These are phyloP conservation scores for Saccharomycopsis phalli DNA, from an alignment of 1,139 yeast species.

Conservation along the genomic window DNA sequence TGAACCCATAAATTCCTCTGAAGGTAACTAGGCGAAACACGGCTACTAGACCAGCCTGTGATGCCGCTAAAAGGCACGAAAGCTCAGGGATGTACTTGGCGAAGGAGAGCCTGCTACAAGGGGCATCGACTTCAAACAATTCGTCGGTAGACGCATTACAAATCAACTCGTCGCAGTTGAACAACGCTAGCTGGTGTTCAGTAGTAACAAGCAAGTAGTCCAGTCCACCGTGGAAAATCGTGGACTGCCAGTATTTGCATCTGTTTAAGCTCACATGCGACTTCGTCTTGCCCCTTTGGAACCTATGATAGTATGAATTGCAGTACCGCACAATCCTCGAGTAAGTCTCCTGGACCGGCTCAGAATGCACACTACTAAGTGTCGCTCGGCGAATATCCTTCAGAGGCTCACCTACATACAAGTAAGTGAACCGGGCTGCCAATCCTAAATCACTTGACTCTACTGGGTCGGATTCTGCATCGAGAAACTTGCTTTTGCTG, in stretches of 20 bases:
- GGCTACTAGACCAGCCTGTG: slow-evolving; percentile 53
- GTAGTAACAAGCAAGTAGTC: slow-evolving; percentile 37
- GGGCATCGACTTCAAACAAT: slow-evolving; percentile 34
- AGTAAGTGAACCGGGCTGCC: slow-evolving; percentile 28
- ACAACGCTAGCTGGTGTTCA: slow-evolving; percentile 36
- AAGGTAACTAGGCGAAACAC: slow-evolving; percentile 48
- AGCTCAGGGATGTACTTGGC: slow-evolving; percentile 44
- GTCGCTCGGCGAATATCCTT: too few species aligned
- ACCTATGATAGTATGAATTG: slow-evolving; percentile 1
- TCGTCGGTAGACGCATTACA: slow-evolving; percentile 43
- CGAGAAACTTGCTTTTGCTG: slow-evolving; percentile 34
- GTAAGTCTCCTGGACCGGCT: slow-evolving; percentile 2
- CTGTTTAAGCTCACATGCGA: slow-evolving; percentile 1
- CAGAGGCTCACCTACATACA: slow-evolving; percentile 21
- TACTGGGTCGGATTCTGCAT: slow-evolving; percentile 32
- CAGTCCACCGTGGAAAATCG: neutral
- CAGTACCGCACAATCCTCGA: slow-evolving; percentile 2
- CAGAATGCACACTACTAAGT: too few species aligned
- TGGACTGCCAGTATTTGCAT: slow-evolving; percentile 1
- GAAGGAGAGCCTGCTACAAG: slow-evolving; percentile 48
- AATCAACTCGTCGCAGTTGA: slow-evolving; percentile 39
- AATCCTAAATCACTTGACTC: slow-evolving; percentile 38
- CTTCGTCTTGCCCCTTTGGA: slow-evolving; percentile 1
- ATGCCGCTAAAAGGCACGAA: slow-evolving; percentile 42
- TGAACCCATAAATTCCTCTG: slow-evolving; percentile 48